Evolutionary conservation across 2,329 filamentous ascomycete species (phyloP), one percentile per base, ranked within the genome.

Genomic region (Fusarium mundagurra): DNA sequence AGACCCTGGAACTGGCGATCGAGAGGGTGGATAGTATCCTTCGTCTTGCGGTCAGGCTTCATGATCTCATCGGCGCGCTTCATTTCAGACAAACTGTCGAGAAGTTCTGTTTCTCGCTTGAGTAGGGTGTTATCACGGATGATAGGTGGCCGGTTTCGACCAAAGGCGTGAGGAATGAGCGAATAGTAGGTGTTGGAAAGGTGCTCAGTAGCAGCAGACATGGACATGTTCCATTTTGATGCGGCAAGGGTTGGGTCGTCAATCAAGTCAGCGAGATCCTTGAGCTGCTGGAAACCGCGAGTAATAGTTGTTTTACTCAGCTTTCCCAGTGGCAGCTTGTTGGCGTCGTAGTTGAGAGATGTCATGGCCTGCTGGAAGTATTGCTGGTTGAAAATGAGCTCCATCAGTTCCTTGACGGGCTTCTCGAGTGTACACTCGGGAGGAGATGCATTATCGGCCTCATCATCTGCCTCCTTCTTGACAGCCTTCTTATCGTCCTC

Each of bases 61-160:
- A 97, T 92, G 78, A 97, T 92, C 33, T 92, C 88, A 29, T 91
- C 89, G 4, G 94, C 92, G 68, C 94, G 92, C 82, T 95, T 95
- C 93, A 97, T 96, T 78, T 96, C 94, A 5, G 91, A 92, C 80
- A 97, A 84, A 69, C 91, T 93, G 78, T 97, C 94, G 2, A 97
- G 88, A 74, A 97, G 87, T 50, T 94, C 92, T 75, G 96, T 88
- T 83, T 97, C 94, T 76, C 84, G 88, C 83, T 95, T 94, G 76
- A 97, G 87, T 73, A 88, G 82, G 4, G 75, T 74, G 27, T 88
- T 79, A 44, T 84, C 84, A 39, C 81, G 80, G 76, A 97, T 93
- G 74, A 95, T 79, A 0, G 93, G 93, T 0, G 94, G 93, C 0
- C 91, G 87, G 50, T 89, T 89, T 38, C 94, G 91, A 14, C 94